Conservation (phyloP, 2,329 filamentous ascomycete genomes). For the Pseudogymnoascus sp. region DNA sequence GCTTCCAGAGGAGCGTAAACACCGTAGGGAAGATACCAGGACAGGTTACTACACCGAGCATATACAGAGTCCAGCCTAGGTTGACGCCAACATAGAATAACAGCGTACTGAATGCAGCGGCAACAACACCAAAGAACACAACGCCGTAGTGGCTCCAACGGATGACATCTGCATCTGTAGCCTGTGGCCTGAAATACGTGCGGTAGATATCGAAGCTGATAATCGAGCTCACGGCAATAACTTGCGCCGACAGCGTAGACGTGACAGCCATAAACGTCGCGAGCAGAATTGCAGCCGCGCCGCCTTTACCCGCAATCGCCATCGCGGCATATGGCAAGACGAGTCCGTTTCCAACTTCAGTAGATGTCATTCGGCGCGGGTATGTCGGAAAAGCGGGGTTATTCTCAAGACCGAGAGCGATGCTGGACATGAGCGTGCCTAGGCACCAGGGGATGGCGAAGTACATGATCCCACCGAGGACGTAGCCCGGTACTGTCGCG, state of each 20-base stretch:
- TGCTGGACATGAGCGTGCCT: slow-evolving; percentile 42
- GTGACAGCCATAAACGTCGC: slow-evolving; percentile 74
- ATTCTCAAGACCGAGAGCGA: slow-evolving; percentile 40
- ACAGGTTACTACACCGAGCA: slow-evolving; percentile 44
- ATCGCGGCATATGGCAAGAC: slow-evolving; percentile 64
- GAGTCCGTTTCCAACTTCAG: slow-evolving; percentile 61
- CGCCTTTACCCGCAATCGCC: slow-evolving; percentile 60
- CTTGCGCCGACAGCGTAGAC: slow-evolving; percentile 70
- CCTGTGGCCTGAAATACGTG: slow-evolving; percentile 69
- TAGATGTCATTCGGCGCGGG: slow-evolving; percentile 58
- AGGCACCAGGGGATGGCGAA: slow-evolving; percentile 47
- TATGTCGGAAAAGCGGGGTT: slow-evolving; percentile 45
- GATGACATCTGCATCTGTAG: slow-evolving; percentile 44
- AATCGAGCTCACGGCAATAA: slow-evolving; percentile 79
- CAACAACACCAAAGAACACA: slow-evolving; percentile 43
- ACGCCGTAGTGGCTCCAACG: slow-evolving; percentile 45
- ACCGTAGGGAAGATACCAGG: slow-evolving; percentile 46
- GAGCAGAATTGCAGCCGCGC: slow-evolving; percentile 55
- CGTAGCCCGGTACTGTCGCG: slow-evolving; percentile 43
- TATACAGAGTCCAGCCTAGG: slow-evolving; percentile 46
- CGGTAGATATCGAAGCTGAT: slow-evolving; percentile 80
- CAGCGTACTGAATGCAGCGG: slow-evolving; percentile 43
- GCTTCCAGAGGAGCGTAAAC: slow-evolving; percentile 44
- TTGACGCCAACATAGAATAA: slow-evolving; percentile 46
- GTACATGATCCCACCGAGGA: slow-evolving; percentile 43